phyloP scores from a whole-genome alignment of 2,329 filamentous ascomycete genomes.

The Fusarium goolgardi region DNA sequence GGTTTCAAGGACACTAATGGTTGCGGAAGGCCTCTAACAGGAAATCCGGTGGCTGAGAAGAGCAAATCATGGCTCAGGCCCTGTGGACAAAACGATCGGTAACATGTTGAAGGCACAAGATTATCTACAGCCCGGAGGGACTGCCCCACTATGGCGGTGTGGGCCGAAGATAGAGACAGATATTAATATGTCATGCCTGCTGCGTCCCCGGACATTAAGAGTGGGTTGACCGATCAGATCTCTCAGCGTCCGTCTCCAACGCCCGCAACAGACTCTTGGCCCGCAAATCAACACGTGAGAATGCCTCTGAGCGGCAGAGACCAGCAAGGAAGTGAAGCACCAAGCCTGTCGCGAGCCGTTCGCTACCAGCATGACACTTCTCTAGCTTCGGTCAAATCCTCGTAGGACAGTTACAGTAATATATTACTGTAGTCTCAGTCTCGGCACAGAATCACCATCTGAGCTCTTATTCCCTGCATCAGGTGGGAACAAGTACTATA shows the following conservation, averaged over 20 bases:
- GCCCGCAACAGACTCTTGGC: constrained; percentile 39
- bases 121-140: constrained; percentile 15
- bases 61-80: constrained; percentile 8
- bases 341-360: constrained; percentile 25
- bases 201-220: constrained; percentile 31
- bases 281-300: constrained; percentile 37
- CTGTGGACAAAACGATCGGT: constrained; percentile 15
- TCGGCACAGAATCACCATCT: constrained; percentile 16
- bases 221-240: constrained; percentile 46
- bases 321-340: constrained; percentile 28
- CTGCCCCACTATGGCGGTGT: constrained; percentile 45
- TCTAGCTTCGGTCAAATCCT: constrained; percentile 32
- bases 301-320: constrained; percentile 25
- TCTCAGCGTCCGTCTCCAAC: constrained; percentile 38
- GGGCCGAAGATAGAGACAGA: constrained; percentile 47
- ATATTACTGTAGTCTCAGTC: constrained; percentile 7
- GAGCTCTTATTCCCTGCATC: constrained; percentile 20
- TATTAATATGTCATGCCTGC: constrained; percentile 48
- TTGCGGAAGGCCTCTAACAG: constrained; percentile 30
- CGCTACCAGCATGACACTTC: constrained; percentile 22
- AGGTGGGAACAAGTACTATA: constrained; percentile 13
- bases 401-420: constrained; percentile 1
- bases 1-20: constrained; percentile 15
- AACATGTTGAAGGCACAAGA: constrained; percentile 20
- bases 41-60: constrained; percentile 27